Percentiles rank a stretch among this genome's conserved stretches.
Conservation (phyloP, 768 basidiomycete species). For the Pseudohyphozyma bogoriensis region DNA sequence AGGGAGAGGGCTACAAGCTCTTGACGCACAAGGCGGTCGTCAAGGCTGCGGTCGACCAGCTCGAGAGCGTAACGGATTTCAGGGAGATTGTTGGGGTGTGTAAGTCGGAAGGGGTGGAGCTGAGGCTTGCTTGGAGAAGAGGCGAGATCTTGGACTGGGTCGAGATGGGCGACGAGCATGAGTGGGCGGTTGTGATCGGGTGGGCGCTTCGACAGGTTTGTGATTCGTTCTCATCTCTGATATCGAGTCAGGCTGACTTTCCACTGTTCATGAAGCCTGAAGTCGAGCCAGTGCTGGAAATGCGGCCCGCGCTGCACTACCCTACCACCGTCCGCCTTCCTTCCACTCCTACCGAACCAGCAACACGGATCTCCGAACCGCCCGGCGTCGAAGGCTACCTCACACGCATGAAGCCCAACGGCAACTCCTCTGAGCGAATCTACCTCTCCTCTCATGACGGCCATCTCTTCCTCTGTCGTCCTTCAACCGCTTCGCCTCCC, state of each 20-base stretch:
- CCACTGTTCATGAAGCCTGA: neutral
- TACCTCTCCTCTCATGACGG: conserved; percentile 68
- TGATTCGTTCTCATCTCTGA: too few species aligned
- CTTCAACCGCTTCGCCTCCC: conserved; percentile 55
- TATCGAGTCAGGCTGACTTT: neutral
- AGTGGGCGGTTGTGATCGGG: conserved; percentile 16
- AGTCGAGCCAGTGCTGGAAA: conserved; percentile 47
- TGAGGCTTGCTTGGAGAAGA: conserved; percentile 50
- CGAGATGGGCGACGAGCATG: conserved; percentile 55
- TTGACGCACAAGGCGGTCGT: conserved; percentile 58
- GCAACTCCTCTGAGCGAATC: conserved; percentile 44
- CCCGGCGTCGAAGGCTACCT: conserved; percentile 78
- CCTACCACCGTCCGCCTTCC: conserved; percentile 41
- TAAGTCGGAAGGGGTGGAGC: conserved; percentile 45
- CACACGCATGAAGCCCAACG: conserved; percentile 50
- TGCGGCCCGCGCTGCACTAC: conserved; percentile 63
- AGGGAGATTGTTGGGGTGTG: conserved; percentile 51
- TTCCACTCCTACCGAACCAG: conserved; percentile 36
- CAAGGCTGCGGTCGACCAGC: conserved; percentile 50
- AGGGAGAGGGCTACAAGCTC: conserved; percentile 43
- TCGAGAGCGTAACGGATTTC: conserved; percentile 54
- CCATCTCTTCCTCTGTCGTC: conserved; percentile 53
- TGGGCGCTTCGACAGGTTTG: conserved; percentile 10
- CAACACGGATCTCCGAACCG: conserved; percentile 56
- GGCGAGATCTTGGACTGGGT: conserved; percentile 76